Base-by-base conservation (phyloP, 805 yeast species). In the Metschnikowia reukaufii region DNA sequence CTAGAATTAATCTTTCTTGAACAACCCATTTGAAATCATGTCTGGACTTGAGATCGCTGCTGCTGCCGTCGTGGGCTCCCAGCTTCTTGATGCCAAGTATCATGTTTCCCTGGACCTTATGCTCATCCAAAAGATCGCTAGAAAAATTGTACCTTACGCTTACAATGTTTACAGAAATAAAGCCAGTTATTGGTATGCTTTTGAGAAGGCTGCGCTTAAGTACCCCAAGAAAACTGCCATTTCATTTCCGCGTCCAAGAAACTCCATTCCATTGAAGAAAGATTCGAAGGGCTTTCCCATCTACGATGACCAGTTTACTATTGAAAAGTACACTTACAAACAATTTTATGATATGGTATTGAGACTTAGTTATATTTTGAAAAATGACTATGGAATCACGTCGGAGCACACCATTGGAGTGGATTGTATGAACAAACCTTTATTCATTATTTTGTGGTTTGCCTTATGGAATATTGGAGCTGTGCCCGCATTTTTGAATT, bases 391-490 rank as follows among this genome's bases (percentile, higher is more conserved):
- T 57, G 84, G 84, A 2, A 79, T 91, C 31, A 68, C 80, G 16
- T 67, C 81, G 12, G 83, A 83, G 35, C 88, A 88, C 53, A 76
- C 82, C 8, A 80, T 92, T 38, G 95, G 87, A 0, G 58, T 92
- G 36, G 84, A 84, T 58, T 85, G 81, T 60, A 84, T 87, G 59
- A 91, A 91, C 66, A 88, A 86, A 61, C 96, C 96, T 2, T 70
- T 89, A 51, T 88, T 87, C 58, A 66, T 91, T 13, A 75, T 90
- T 44, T 62, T 86, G 34, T 88, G 96, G 96, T 74, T 87, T 45
- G 86, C 96, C 0, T 67, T 86, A 39, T 91, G 97, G 97, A 87
- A 88, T 58, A 74, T 91, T 44, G 97, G 97, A 36, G 96, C 96
- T 0, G 65, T 76, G 7, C 97, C 97, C 0, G 90, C 96, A 0